Base-by-base conservation (phyloP, 495 filamentous ascomycete genomes). In the Aspergillus taichungensis region DNA sequence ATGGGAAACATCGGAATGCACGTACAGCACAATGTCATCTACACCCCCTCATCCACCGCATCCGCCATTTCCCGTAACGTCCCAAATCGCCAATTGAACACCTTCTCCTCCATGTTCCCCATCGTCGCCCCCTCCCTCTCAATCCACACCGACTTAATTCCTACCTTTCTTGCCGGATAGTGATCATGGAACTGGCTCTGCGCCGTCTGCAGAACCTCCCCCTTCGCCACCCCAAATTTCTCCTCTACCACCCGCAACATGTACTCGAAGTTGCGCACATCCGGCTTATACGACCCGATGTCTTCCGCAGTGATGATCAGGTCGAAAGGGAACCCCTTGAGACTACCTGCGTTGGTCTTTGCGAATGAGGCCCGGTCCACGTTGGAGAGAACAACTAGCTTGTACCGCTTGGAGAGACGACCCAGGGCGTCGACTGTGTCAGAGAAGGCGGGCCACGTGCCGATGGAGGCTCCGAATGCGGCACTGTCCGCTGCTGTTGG, bases 221-320 rank as follows among this genome's bases (percentile, higher is more conserved):
- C 70, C 43, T 68, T 68, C 14, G 69, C 64, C 6, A 76, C 59
- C 0, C 74, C 80, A 47, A 86, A 76, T 6, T 76, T 71, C n/a
- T 52, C 47, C 55, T 74, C 60, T 12, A 77, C 71, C 8, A 74
- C 67, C 10, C 47, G 40, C 14, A 87, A 65, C 61, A 88, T 59
- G 46, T 83, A 85, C 42, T 71, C 59, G 52, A 91, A 94, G 51
- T 88, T 89, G 30, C 48, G 46, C 30, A 66, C 54, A 45, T 73
- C 67, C 0, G 87, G 87, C 67, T 91, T 92, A 59, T 91, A 92
- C 6, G 65, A 69, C 8, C 87, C 84, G 30, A 90, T 77, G 34
- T 83, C 75, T 66, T 89, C 72, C 7, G 87, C 87, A 11, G 85
- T 88, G 59, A 82, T 79, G 13, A 87, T 68, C 10, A 73, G 73